A percentile compares a stretch with the other conserved stretches of the same genome.
Evolutionary conservation across 140 eudicot species (phyloP).

Genomic region (Oenanthe javanica): DNA sequence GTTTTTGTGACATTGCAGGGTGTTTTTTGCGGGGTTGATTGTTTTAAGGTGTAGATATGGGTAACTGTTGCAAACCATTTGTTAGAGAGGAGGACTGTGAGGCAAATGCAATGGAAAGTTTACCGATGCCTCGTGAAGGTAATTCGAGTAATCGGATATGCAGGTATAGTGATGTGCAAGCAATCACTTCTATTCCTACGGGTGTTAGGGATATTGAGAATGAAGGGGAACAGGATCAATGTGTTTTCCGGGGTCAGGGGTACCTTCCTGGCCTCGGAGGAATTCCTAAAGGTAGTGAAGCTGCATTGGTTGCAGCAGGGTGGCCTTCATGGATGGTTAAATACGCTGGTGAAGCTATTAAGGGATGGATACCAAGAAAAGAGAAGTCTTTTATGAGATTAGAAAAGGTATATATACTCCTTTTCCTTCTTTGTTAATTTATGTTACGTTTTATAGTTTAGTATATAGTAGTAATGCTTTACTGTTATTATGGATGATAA

Average conservation of each 20-base stretch:
- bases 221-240: slow-evolving; percentile 39
- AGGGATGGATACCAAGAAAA: slow-evolving; percentile 86
- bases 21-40: neutral
- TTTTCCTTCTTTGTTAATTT: neutral
- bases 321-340: slow-evolving; percentile 95
- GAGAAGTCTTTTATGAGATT: neutral
- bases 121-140: slow-evolving; percentile 25
- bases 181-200: slow-evolving; percentile 28
- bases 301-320: slow-evolving; percentile 90
- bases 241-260: slow-evolving; percentile 9
- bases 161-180: neutral
- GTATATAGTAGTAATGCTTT: neutral
- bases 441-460: neutral
- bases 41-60: slow-evolving; percentile 39
- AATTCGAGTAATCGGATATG: neutral
- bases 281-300: slow-evolving; percentile 59
- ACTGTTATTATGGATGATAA: neutral
- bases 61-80: slow-evolving; percentile 67
- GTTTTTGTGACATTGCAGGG: slow-evolving; percentile 17
- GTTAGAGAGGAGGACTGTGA: slow-evolving; percentile 53
- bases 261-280: slow-evolving; percentile 39
- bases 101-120: slow-evolving; percentile 52
- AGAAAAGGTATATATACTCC: neutral
- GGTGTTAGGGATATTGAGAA: slow-evolving; percentile 43
- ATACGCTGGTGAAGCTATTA: slow-evolving; percentile 85